Evolutionary conservation across 2,329 filamentous ascomycete species (phyloP), one percentile per base, ranked within the genome.

Genomic region (Trichothecium roseum): DNA sequence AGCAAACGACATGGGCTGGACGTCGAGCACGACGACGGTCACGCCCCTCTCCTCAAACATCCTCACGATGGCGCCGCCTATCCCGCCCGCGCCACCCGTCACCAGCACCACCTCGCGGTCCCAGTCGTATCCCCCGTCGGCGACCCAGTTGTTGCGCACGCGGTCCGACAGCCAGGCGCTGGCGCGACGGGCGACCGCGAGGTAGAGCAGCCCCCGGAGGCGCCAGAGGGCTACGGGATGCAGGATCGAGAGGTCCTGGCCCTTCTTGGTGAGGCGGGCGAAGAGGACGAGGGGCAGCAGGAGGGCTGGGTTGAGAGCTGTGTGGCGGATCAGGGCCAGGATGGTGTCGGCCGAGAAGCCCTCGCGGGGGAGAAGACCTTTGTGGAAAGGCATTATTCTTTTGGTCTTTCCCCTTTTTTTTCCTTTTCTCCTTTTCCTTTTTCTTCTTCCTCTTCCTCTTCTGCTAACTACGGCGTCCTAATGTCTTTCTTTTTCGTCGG

Each of bases 31-130:
- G 0, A 78, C 78, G 24, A 87, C 78, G 43, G 73, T 81, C 45
- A 83, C 64, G 1, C 72, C 73, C 40, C 60, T 63, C 51, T 78
- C 72, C 1, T 74, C 77, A n/a, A 91, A 63, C 36, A 79, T 54
- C 43, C 68, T 65, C 12, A 81, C 81, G 3, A 85, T 67, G 27
- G 69, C 60, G 15, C 69, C 73, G 12, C 84, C 84, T 48, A 89
- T 86, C 0, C 84, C 84, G 37, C 74, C 74, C 29, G 78, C 76
- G 7, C 84, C 84, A 7, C 84, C 83, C 0, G 84, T 88, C 15
- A 88, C 68, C 30, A 87, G 62, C 3, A 84, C 77, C 34, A 87
- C 67, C 59, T 87, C 82, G 35, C 67, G 69, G 16, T 64, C 59
- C 79, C 81, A 86, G 51, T 76, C 67, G 56, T 79, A 81, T n/a